Evolutionary conservation across 2,329 filamentous ascomycete species (phyloP), one percentile per base, ranked within the genome.

Genomic region (Penicillium hordei): DNA sequence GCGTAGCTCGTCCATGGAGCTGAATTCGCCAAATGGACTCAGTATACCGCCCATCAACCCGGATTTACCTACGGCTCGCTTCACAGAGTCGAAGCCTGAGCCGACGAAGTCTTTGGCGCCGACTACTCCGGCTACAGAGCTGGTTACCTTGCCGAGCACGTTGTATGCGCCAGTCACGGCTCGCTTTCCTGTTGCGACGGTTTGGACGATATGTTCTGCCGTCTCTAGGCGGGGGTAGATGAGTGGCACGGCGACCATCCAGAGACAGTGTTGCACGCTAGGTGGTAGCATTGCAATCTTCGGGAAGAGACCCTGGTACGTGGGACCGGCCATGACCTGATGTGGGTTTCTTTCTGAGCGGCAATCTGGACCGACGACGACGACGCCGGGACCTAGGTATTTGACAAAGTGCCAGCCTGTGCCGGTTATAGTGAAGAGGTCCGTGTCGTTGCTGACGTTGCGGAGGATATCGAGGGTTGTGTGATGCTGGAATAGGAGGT

Each of bases 321-420:
- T 97, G 44, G 93, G 92, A 0, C 94, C 94, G 5, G 93, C 93
- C 83, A 99, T 89, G 54, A 99, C 94, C 68, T 96, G 91, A 60
- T 88, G 87, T 60, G 91, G 91, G 52, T 90, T 96, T 51, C 94
- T 83, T 76, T 99, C 94, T 5, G 93, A 96, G 52, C 94, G 87
- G 65, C 92, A 93, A 74, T 99, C 94, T 2, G 91, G 89, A 0
- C 93, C 94, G 50, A 96, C 88, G 0, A 96, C 89, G 0, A 91
- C 92, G 13, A 99, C 88, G 5, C 90, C 90, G 0, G 94, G 94
- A 0, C 94, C 94, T 6, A 99, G 85, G 68, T 90, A 97, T 76
- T 99, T 99, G 76, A 99, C 86, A 74, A 97, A 99, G 75, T 99
- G 94, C 94, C 94, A 99, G 8, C 94, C 94, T 21, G 89, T 89